Evolutionary conservation across 805 yeast species (phyloP).

Genomic region (Kluyveromyces dobzhanskii): DNA sequence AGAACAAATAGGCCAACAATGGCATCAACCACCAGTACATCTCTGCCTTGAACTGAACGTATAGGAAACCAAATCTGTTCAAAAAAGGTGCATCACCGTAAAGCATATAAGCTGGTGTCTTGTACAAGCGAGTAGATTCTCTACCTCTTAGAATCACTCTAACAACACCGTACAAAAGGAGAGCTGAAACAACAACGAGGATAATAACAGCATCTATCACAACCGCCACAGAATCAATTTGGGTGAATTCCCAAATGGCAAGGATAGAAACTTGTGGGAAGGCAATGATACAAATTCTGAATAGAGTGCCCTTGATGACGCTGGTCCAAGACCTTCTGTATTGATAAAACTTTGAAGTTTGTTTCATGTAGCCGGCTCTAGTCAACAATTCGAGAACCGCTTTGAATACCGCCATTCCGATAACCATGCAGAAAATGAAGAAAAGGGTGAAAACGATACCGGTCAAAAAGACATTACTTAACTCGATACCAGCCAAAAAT

Average conservation of each 20-base stretch:
- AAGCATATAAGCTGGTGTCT: constrained; percentile 86
- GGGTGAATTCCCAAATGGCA: constrained; percentile 84
- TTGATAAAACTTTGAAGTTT: constrained; percentile 53
- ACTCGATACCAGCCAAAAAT: constrained; percentile 73
- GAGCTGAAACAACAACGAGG: constrained; percentile 45
- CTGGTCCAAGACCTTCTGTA: constrained; percentile 77
- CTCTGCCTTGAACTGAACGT: constrained; percentile 84
- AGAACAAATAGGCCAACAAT: constrained; percentile 53
- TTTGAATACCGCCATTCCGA: constrained; percentile 53
- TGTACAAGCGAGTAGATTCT: constrained; percentile 59
- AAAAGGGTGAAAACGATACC: constrained; percentile 78
- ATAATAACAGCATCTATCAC: constrained; percentile 72
- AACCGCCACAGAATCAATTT: constrained; percentile 74
- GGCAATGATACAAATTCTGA: constrained; percentile 73
- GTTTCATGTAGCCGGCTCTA: constrained; percentile 49
- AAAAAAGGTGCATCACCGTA: constrained; percentile 76
- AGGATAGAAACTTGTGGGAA: constrained; percentile 80
- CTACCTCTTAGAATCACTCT: constrained; percentile 71
- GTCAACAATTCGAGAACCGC: constrained; percentile 57
- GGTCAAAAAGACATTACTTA: constrained; percentile 79
- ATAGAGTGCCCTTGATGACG: constrained; percentile 83
- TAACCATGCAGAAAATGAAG: constrained; percentile 55
- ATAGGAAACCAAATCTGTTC: constrained; percentile 85
- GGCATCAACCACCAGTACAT: constrained; percentile 75
- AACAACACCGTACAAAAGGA: constrained; percentile 63